Conservation (phyloP, 495 filamentous ascomycete genomes). For the Penicillium canescens region DNA sequence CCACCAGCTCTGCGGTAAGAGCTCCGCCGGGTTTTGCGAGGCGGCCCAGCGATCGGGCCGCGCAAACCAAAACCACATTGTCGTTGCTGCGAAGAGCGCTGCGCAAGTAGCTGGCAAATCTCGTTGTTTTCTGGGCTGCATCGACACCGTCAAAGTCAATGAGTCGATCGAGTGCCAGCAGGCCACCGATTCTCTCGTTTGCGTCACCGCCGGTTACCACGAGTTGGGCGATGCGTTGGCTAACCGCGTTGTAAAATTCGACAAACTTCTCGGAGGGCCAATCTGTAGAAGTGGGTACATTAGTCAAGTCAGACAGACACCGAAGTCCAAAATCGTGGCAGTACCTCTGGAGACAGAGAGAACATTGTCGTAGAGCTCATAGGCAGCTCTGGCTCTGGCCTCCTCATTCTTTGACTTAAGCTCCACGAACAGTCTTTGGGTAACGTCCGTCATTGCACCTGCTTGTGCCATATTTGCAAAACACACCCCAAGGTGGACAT, state of each 20-base stretch:
- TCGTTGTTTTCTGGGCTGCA: conserved; percentile 87
- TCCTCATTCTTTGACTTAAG: conserved; percentile 58
- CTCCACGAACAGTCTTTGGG: conserved; percentile 49
- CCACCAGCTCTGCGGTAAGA: conserved; percentile 92
- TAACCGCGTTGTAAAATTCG: conserved; percentile 76
- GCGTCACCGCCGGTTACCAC: conserved; percentile 79
- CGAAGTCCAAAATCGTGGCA: not conserved
- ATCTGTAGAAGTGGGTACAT: conserved; percentile 49
- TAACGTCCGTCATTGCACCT: conserved; percentile 48
- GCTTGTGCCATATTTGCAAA: conserved; percentile 51
- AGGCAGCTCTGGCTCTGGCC: conserved; percentile 48
- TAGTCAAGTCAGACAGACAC: conserved; percentile 4
- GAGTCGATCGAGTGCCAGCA: conserved; percentile 86
- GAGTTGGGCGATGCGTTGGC: conserved; percentile 70
- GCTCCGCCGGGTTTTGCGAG: conserved; percentile 91
- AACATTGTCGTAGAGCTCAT: conserved; percentile 53
- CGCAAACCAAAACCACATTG: conserved; percentile 79
- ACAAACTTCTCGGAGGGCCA: conserved; percentile 74
- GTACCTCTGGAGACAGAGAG: conserved; percentile 52
- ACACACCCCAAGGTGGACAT: conserved; percentile 46
- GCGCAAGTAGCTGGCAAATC: conserved; percentile 88
- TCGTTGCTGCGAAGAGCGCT: conserved; percentile 87
- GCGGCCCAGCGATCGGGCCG: conserved; percentile 82
- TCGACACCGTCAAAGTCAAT: conserved; percentile 97
- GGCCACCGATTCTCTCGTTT: conserved; percentile 84